A percentile compares a stretch with the other conserved stretches of the same genome.
Conservation (phyloP, 176 grass and related monocot species). For the Neostapfia colusana region DNA sequence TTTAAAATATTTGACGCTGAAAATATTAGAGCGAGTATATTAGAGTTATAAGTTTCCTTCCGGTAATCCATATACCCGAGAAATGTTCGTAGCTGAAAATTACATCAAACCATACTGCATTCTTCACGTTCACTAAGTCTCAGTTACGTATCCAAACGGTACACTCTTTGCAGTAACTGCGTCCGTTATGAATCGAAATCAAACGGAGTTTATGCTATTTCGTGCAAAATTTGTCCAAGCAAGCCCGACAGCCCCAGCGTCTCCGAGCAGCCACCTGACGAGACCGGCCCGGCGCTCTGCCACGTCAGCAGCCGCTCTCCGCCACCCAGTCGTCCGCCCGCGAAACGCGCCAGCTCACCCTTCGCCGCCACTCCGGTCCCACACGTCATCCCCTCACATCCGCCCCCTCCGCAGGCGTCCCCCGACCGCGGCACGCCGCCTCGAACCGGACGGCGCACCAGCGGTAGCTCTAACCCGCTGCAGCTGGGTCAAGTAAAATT, state of each 20-base stretch:
- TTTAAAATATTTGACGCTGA: no score
- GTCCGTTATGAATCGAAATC: neutral
- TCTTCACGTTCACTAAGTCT: neutral
- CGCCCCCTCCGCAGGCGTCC: neutral
- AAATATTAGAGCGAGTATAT: no score
- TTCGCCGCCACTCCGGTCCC: neutral
- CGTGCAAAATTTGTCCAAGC: neutral
- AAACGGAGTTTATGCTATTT: neutral
- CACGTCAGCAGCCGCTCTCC: conserved; percentile 10
- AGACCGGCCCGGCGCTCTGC: neutral
- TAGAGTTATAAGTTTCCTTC: no score
- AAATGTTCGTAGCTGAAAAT: neutral
- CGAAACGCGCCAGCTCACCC: neutral
- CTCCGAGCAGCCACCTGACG: neutral
- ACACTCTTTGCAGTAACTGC: neutral
- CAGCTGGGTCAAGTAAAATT: accelerated
- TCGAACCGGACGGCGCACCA: neutral
- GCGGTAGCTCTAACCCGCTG: neutral
- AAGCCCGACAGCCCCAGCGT: neutral
- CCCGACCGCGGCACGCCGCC: neutral
- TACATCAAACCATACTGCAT: neutral
- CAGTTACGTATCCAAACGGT: neutral
- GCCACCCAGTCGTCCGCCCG: neutral
- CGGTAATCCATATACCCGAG: neutral
- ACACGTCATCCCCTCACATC: conserved; percentile 13